Evolutionary conservation across 169 alveolate species (phyloP).

Genomic region (Eimeria tenella): DNA sequence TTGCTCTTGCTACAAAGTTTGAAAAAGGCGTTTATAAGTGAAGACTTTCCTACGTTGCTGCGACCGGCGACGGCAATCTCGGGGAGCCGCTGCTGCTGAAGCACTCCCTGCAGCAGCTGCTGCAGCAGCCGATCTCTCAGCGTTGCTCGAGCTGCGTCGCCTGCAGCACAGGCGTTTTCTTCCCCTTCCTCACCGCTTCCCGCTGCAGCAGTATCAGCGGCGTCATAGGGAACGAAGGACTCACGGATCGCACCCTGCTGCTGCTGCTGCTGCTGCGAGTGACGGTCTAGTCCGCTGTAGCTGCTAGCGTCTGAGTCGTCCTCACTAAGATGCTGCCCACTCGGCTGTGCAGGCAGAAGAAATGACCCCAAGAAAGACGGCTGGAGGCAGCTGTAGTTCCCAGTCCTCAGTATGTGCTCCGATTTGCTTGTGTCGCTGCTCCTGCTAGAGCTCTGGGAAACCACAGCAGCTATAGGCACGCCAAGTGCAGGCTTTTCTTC

Average conservation of each 20-base stretch:
- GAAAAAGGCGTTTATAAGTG: constrained; percentile 59
- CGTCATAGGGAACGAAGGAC: no score
- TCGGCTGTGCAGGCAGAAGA: background rate
- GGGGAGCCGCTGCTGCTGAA: constrained; percentile 68
- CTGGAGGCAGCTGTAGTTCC: constrained; percentile 16
- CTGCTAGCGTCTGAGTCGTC: background rate
- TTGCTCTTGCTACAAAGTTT: background rate
- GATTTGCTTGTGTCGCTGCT: background rate
- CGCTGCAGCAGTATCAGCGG: no score
- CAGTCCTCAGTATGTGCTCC: background rate
- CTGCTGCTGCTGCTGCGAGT: no score
- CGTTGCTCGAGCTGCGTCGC: background rate
- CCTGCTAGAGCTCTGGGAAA: background rate
- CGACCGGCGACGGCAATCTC: constrained; percentile 77
- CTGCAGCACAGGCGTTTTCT: background rate
- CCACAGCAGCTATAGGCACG: background rate
- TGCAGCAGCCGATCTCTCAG: constrained; percentile 45
- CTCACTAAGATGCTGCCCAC: background rate
- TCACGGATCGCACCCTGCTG: background rate
- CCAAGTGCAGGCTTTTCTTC: background rate
- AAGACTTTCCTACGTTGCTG: constrained; percentile 79
- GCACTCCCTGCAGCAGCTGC: background rate
- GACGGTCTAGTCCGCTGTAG: background rate
- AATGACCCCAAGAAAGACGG: constrained; percentile 41
- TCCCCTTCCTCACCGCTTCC: background rate